These are phyloP conservation scores for Plasmodium cynomolgi DNA, from an alignment of 169 alveolate genomes.

Conservation along the genomic window DNA sequence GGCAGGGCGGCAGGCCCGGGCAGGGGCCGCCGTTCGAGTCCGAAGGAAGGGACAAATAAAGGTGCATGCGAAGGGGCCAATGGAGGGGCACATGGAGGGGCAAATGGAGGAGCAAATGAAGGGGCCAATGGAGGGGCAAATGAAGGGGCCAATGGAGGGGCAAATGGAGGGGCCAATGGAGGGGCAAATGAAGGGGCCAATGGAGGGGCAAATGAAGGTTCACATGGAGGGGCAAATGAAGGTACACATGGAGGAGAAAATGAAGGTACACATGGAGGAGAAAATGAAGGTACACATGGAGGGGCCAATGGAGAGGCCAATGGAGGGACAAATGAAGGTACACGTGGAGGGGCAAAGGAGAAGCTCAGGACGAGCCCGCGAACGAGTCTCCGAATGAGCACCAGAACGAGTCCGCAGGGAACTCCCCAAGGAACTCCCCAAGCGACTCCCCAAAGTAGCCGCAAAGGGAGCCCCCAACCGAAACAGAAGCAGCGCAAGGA, in stretches of 20 bases:
- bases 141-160: neutral
- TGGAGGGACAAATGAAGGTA: neutral
- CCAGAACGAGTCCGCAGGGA: neutral
- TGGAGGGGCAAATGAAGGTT: neutral
- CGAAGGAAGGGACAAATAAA: neutral
- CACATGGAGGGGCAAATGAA: neutral
- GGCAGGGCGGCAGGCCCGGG: neutral
- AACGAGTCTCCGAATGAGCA: too few species aligned
- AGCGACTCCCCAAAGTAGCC: neutral
- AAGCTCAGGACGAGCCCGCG: neutral
- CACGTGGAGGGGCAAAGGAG: neutral
- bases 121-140: neutral
- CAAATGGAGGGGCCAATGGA: neutral
- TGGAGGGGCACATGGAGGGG: neutral
- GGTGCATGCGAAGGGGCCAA: neutral
- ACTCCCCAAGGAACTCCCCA: neutral
- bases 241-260: neutral
- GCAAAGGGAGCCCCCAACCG: neutral
- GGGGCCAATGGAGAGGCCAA: neutral
- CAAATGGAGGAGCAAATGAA: neutral
- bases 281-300: neutral
- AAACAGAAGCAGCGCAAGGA: neutral
- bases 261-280: neutral
- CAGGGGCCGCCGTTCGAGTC: neutral
- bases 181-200: neutral